Conservation (phyloP, 306 rosid species). For the Trichosanthes cucumerina region DNA sequence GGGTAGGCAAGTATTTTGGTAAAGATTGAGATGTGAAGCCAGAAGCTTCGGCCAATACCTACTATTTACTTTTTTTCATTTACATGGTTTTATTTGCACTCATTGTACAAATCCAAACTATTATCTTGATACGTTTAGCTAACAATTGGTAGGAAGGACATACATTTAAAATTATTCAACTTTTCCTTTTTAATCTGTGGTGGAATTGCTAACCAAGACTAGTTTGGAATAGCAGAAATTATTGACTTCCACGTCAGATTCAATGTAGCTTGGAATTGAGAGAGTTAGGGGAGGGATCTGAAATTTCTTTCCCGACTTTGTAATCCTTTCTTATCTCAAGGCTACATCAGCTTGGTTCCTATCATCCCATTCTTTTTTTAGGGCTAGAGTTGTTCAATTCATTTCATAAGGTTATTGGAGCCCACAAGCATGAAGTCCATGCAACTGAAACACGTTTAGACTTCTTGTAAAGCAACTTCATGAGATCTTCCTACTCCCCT, state of each 20-base stretch:
- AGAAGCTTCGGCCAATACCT: too few species aligned
- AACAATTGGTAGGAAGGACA: neutral
- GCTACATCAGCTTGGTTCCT: neutral
- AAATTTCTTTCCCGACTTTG: neutral
- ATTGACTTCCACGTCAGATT: neutral
- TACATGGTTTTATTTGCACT: neutral
- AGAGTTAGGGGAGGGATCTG: neutral
- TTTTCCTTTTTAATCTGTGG: neutral
- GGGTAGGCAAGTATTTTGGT: too few species aligned
- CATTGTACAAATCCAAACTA: too few species aligned
- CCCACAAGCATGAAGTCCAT: neutral
- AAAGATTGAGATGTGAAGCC: too few species aligned
- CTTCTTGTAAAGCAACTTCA: neutral
- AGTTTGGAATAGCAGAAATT: neutral
- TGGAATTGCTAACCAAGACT: neutral
- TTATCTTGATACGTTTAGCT: neutral
- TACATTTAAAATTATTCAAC: neutral
- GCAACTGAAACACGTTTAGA: neutral
- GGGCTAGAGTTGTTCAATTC: neutral
- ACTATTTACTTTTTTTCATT: too few species aligned
- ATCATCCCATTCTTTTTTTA: neutral
- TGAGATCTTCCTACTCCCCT: neutral
- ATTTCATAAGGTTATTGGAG: neutral
- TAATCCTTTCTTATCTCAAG: neutral
- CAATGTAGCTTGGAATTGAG: neutral